Conservation (phyloP, 164 flowering plant genomes). For the Stephania yunnanensis region DNA sequence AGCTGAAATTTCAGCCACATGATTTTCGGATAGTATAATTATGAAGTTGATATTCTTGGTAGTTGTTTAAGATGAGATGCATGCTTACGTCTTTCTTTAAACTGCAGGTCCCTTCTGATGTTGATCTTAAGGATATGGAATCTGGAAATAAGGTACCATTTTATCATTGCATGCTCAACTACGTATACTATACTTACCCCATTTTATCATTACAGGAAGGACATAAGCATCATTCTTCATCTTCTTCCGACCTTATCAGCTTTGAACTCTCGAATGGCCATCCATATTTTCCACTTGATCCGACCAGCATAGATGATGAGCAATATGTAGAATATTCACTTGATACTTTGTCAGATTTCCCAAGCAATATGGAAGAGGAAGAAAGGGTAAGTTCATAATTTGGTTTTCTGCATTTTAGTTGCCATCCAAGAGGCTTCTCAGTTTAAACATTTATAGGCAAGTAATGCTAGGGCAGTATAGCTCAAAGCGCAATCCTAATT, state of each 20-base stretch:
- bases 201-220: constrained; percentile 40
- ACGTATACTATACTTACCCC: no score
- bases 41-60: neutral
- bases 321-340: constrained; percentile 71
- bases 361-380: constrained; percentile 76
- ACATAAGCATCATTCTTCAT: constrained; percentile 32
- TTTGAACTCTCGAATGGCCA: constrained; percentile 68
- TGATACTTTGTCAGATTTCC: constrained; percentile 61
- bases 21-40: neutral
- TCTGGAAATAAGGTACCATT: constrained; percentile 9
- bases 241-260: constrained; percentile 74
- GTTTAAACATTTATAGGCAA: neutral
- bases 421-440: neutral
- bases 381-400: constrained; percentile 51
- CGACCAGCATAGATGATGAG: constrained; percentile 59
- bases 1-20: neutral
- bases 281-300: constrained; percentile 56
- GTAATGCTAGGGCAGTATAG: neutral
- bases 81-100: constrained; percentile 4
- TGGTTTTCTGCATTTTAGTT: constrained; percentile 1
- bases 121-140: constrained; percentile 33
- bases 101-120: constrained; percentile 65
- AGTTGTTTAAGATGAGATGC: neutral
- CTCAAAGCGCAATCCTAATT: neutral
- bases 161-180: neutral